Evolutionary conservation across 768 basidiomycete genomes (phyloP).

Genomic region (Lyophyllum shimeji): DNA sequence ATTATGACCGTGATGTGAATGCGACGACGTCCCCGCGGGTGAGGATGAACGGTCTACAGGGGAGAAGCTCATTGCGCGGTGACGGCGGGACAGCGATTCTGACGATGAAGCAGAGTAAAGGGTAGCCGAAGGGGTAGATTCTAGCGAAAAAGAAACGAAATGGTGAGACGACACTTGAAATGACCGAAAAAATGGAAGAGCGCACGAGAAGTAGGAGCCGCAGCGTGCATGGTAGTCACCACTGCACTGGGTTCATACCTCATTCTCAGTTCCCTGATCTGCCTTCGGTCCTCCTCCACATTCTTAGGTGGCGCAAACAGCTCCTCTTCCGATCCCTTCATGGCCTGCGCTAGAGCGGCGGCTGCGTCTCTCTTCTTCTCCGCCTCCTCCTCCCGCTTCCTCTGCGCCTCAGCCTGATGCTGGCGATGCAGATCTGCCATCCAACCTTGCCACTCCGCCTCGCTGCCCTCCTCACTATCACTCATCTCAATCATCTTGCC

Average conservation of each 20-base stretch:
- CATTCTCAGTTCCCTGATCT: constrained; percentile 18
- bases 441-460: constrained; percentile 71
- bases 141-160: neutral
- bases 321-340: neutral
- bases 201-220: neutral
- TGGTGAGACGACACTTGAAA: neutral
- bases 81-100: constrained; percentile 25
- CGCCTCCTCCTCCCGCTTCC: constrained; percentile 11
- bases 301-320: constrained; percentile 11
- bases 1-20: constrained; percentile 18
- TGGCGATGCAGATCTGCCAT: constrained; percentile 50
- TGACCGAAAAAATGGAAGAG: neutral
- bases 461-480: constrained; percentile 47
- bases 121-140: constrained; percentile 14
- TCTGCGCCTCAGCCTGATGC: constrained; percentile 21
- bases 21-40: constrained; percentile 18
- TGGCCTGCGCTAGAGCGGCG: neutral
- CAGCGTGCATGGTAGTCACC: constrained; percentile 20
- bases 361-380: constrained; percentile 1
- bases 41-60: constrained; percentile 23
- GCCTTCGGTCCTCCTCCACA: constrained; percentile 19
- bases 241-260: constrained; percentile 31
- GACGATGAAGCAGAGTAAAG: constrained; percentile 34
- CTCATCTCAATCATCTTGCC: constrained; percentile 24
- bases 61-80: constrained; percentile 23